Percentiles rank a stretch among this genome's conserved stretches.
Conservation (phyloP, 2,329 filamentous ascomycete genomes). For the Colletotrichum orbiculare region DNA sequence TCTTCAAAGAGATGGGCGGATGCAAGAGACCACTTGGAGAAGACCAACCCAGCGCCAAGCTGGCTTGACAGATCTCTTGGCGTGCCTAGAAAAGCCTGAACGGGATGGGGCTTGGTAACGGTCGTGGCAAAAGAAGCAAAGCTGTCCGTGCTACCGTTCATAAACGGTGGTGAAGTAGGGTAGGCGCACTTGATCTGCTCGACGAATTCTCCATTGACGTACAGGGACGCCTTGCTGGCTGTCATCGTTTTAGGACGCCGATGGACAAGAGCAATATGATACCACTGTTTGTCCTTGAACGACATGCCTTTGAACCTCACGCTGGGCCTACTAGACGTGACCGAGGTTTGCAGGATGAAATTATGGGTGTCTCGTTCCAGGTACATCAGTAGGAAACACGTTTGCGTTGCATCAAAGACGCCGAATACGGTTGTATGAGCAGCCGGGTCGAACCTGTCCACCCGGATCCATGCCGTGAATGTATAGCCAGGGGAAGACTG, state of each 20-base stretch:
- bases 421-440: constrained; percentile 96
- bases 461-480: constrained; percentile 86
- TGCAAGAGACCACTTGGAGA: constrained; percentile 88
- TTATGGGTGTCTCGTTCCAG: constrained; percentile 93
- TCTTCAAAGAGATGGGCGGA: constrained; percentile 92
- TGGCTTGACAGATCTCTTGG: constrained; percentile 86
- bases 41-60: constrained; percentile 77
- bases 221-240: constrained; percentile 85
- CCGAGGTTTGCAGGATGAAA: constrained; percentile 95
- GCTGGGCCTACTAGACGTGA: constrained; percentile 86
- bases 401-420: constrained; percentile 90
- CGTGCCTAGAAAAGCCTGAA: constrained; percentile 94
- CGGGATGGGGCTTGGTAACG: constrained; percentile 69
- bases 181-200: constrained; percentile 93
- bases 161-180: constrained; percentile 77
- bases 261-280: constrained; percentile 92
- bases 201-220: constrained; percentile 91
- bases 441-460: constrained; percentile 86
- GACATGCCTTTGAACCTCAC: constrained; percentile 88
- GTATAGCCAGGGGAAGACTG: constrained; percentile 85
- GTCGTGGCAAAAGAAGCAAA: constrained; percentile 76
- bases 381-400: constrained; percentile 93
- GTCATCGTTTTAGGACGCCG: constrained; percentile 79
- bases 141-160: constrained; percentile 72
- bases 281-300: constrained; percentile 86